Evolutionary conservation across 176 grass and related monocot genomes (phyloP).

Genomic region (Echinochloa phyllopogon): DNA sequence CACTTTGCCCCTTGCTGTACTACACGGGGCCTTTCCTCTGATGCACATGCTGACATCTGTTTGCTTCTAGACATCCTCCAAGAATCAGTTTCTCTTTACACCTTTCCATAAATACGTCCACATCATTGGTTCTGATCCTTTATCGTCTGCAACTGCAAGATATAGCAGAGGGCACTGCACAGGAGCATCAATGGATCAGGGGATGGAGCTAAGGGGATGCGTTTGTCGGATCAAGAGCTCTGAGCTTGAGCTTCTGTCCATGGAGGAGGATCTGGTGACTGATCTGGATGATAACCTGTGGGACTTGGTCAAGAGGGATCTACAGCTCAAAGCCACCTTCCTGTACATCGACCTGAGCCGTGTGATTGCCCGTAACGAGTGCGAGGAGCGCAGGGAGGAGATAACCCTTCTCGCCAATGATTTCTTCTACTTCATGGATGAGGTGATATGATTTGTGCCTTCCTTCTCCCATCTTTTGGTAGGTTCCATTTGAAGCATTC

Average conservation of each 20-base stretch:
- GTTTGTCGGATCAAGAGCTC: constrained; percentile 75
- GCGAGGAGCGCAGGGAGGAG: constrained; percentile 55
- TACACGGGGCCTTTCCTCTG: constrained; percentile 31
- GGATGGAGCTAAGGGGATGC: constrained; percentile 65
- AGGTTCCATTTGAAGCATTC: constrained; percentile 35
- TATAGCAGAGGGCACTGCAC: constrained; percentile 19
- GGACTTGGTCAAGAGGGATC: constrained; percentile 69
- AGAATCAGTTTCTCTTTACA: constrained; percentile 53
- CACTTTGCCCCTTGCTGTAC: constrained; percentile 43
- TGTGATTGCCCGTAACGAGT: constrained; percentile 49
- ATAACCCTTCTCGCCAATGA: constrained; percentile 69
- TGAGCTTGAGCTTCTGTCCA: constrained; percentile 53
- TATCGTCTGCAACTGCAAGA: constrained; percentile 40
- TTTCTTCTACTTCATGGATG: constrained; percentile 72
- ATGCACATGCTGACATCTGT: constrained; percentile 58
- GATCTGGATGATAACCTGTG: constrained; percentile 54
- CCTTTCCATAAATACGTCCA: constrained; percentile 54
- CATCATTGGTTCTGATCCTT: constrained; percentile 50
- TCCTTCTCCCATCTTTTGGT: constrained; percentile 18
- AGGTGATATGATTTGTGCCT: constrained; percentile 52
- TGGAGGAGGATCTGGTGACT: constrained; percentile 65
- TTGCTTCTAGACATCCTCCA: constrained; percentile 63
- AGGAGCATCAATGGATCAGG: constrained; percentile 47
- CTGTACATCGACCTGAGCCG: constrained; percentile 82
- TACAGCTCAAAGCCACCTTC: constrained; percentile 73